phyloP scores from a whole-genome alignment of 345 rosid species.

The Adansonia digitata region DNA sequence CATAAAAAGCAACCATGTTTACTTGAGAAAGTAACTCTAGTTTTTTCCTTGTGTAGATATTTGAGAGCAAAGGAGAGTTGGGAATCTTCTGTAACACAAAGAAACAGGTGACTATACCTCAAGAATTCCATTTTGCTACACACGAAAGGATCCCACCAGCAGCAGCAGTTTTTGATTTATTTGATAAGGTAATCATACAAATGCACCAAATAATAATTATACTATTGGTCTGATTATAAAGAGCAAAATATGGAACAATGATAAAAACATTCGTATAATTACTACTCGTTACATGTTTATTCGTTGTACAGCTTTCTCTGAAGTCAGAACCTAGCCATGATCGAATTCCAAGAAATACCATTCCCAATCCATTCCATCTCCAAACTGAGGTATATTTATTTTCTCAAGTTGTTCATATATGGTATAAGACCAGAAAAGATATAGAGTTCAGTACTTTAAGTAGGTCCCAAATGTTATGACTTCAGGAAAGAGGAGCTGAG shows the following conservation, averaged over 20 bases:
- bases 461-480: background rate
- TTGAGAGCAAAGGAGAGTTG: constrained; percentile 91
- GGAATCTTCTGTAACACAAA: constrained; percentile 73
- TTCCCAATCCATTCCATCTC: constrained; percentile 83
- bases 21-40: background rate
- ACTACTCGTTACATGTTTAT: background rate
- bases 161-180: constrained; percentile 51
- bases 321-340: constrained; percentile 58
- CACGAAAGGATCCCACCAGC: constrained; percentile 78
- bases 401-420: background rate
- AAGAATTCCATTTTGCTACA: constrained; percentile 85
- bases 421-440: background rate
- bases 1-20: background rate
- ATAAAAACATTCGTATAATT: background rate
- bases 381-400: constrained; percentile 66
- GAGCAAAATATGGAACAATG: background rate
- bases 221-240: background rate
- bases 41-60: constrained; percentile 47
- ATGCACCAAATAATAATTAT: background rate
- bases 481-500: constrained; percentile 89
- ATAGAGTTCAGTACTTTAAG: background rate
- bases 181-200: constrained; percentile 58
- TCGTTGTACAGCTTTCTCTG: constrained; percentile 61
- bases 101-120: constrained; percentile 72
- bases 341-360: constrained; percentile 67